These are phyloP conservation scores for Globisporangium megalacanthum DNA, from an alignment of 352 stramenopile species.

Conservation along the genomic window DNA sequence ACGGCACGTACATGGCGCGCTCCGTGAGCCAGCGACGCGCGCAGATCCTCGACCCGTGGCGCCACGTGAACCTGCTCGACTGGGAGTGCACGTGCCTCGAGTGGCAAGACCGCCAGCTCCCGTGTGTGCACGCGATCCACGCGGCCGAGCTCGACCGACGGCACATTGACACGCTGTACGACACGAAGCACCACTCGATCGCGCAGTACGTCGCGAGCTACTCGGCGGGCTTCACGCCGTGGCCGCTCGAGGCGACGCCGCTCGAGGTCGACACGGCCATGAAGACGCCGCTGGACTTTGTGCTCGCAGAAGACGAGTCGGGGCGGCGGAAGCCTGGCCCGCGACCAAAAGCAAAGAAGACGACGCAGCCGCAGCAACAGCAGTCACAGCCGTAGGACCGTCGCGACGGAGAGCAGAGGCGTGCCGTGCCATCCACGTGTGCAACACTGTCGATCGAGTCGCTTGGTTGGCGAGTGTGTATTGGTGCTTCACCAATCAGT, in stretches of 20 bases:
- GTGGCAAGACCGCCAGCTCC: conserved; percentile 75
- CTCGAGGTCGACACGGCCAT: conserved; percentile 35
- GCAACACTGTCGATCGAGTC: not conserved
- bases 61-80: conserved; percentile 65
- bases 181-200: conserved; percentile 61
- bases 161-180: conserved; percentile 70
- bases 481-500: not conserved
- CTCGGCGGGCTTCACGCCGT: conserved; percentile 48
- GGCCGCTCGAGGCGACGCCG: conserved; percentile 46
- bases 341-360: conserved; percentile 39
- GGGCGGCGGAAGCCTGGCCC: conserved; percentile 60
- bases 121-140: conserved; percentile 73
- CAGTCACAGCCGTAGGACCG: too few species aligned
- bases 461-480: not conserved
- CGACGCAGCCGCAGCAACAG: not conserved
- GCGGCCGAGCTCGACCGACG: conserved; percentile 63
- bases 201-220: conserved; percentile 62
- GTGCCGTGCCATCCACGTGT: not conserved
- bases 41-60: conserved; percentile 64
- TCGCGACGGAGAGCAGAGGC: not conserved
- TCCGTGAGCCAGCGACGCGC: conserved; percentile 50
- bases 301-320: conserved; percentile 47
- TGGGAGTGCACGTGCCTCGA: conserved; percentile 80
- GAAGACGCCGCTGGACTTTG: conserved; percentile 62
- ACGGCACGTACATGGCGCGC: conserved; percentile 74